Evolutionary conservation across 164 flowering plant species (phyloP).

Genomic region (Chimonanthus salicifolius): DNA sequence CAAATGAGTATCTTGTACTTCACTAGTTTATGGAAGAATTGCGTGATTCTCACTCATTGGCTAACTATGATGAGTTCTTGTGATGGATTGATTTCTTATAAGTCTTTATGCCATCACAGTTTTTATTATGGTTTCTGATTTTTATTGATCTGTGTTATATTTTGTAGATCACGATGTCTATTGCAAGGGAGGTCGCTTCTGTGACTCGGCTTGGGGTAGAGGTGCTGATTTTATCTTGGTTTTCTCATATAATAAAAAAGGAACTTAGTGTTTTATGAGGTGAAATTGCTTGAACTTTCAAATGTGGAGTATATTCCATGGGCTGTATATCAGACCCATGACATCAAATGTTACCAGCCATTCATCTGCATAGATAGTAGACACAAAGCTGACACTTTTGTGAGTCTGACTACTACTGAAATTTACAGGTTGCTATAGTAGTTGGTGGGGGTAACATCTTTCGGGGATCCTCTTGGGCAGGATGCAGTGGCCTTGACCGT

Average conservation of each 20-base stretch:
- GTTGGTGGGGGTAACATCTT: constrained; percentile 99
- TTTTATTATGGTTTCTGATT: too few species aligned
- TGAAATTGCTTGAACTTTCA: background rate
- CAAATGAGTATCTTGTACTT: too few species aligned
- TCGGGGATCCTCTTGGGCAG: constrained; percentile 95
- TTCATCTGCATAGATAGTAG: background rate
- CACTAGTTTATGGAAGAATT: background rate
- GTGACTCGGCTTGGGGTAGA: constrained; percentile 92
- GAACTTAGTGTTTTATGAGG: background rate
- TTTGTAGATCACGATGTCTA: constrained; percentile 77
- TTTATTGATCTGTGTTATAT: background rate
- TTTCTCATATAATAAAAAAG: background rate
- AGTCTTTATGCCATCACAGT: background rate
- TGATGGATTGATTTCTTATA: background rate
- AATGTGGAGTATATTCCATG: background rate
- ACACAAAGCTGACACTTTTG: background rate
- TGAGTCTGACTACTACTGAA: background rate
- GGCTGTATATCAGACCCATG: background rate
- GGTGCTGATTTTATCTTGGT: constrained; percentile 28
- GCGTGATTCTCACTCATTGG: background rate
- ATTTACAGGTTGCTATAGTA: constrained; percentile 85
- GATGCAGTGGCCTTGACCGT: constrained; percentile 93
- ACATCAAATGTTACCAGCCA: background rate
- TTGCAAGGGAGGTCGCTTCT: constrained; percentile 93
- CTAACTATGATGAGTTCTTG: background rate